phyloP scores from a whole-genome alignment of 164 flowering plant species.

The Kingdonia uniflora region DNA sequence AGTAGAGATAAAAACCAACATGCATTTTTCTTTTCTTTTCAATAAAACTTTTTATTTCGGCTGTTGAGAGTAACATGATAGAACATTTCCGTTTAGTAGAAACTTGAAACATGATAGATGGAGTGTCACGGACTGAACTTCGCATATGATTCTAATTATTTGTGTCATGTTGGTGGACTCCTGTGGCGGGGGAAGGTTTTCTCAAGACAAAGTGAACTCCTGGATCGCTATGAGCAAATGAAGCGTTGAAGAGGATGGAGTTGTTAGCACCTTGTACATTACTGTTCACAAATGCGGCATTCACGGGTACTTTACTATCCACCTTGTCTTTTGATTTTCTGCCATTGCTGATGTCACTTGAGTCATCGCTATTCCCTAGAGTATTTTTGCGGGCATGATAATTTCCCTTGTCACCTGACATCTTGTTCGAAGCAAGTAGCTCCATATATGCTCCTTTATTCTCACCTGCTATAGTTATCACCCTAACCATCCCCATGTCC shows the following conservation, averaged over 20 bases:
- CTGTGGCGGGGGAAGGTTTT: neutral
- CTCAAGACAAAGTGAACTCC: conserved; percentile 1
- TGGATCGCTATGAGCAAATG: conserved; percentile 3
- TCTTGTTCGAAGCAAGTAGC: neutral
- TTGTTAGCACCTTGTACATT: conserved; percentile 4
- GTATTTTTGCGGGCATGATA: neutral
- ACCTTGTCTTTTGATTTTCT: neutral
- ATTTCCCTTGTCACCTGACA: too few relatives aligned
- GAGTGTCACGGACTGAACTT: too few relatives aligned
- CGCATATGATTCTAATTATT: too few relatives aligned
- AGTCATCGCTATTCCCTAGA: neutral
- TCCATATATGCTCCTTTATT: conserved; percentile 5
- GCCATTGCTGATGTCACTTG: neutral
- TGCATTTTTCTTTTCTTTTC: too few relatives aligned
- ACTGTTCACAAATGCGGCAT: conserved; percentile 1
- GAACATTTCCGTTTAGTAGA: too few relatives aligned
- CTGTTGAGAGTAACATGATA: too few relatives aligned
- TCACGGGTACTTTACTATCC: neutral
- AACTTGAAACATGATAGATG: too few relatives aligned
- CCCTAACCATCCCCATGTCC: neutral
- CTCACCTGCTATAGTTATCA: conserved; percentile 3
- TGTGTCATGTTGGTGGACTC: too few relatives aligned
- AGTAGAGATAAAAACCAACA: too few relatives aligned
- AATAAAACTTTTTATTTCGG: too few relatives aligned
- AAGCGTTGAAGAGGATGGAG: neutral